phyloP scores from a whole-genome alignment of 768 basidiomycete genomes.

The Suillus bovinus region DNA sequence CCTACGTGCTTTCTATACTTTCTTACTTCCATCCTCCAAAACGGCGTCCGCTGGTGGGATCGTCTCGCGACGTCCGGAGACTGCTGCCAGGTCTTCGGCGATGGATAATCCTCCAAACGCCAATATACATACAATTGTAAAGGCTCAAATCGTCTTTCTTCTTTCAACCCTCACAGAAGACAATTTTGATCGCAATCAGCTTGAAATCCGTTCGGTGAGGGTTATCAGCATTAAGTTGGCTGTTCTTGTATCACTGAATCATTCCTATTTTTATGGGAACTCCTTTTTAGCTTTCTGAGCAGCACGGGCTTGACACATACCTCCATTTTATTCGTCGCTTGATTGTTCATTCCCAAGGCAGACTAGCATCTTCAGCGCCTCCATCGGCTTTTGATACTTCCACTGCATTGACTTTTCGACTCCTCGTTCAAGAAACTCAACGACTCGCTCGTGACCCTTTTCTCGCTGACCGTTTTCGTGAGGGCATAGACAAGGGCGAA shows the following conservation, averaged over 20 bases:
- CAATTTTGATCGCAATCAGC: constrained; percentile 91
- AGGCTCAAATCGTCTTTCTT: constrained; percentile 97
- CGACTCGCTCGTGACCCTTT: constrained; percentile 89
- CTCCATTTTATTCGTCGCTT: constrained; percentile 96
- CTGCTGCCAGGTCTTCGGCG: constrained; percentile 74
- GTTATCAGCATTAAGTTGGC: constrained; percentile 14
- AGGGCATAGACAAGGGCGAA: constrained; percentile 86
- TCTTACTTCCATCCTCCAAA: constrained; percentile 41
- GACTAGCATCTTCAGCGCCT: constrained; percentile 59
- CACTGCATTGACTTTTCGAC: constrained; percentile 75
- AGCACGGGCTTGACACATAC: constrained; percentile 96
- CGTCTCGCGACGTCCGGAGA: constrained; percentile 70
- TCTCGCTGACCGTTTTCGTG: constrained; percentile 87
- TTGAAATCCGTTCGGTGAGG: constrained; percentile 93
- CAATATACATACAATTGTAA: constrained; percentile 91
- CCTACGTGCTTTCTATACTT: constrained; percentile 35
- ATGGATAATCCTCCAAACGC: constrained; percentile 85
- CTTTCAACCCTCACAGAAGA: constrained; percentile 96
- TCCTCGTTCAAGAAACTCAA: constrained; percentile 86
- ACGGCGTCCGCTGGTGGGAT: constrained; percentile 73
- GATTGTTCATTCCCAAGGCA: constrained; percentile 82
- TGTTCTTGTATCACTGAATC: constrained; percentile 11
- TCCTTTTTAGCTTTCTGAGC: constrained; percentile 80
- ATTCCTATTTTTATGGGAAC: constrained; percentile 16
- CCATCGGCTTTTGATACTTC: constrained; percentile 73